These are phyloP conservation scores for Tetrahymena malaccensis DNA, from an alignment of 73 alveolate species.

Conservation along the genomic window DNA sequence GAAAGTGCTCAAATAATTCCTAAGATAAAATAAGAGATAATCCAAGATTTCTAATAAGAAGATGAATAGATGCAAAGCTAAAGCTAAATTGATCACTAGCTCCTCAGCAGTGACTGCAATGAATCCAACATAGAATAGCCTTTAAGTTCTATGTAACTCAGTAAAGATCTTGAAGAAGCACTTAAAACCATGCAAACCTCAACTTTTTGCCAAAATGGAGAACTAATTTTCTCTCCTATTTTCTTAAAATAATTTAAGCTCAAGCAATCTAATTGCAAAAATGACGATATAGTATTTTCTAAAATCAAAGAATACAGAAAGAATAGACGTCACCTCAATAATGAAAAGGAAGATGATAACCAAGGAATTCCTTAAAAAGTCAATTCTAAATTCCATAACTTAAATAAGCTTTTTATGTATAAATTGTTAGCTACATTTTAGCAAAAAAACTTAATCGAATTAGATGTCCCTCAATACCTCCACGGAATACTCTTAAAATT, in stretches of 20 bases:
- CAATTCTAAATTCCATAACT: neutral
- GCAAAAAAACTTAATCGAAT: neutral
- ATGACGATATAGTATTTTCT: neutral
- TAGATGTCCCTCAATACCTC: neutral
- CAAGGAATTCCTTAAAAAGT: neutral
- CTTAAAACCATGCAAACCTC: neutral
- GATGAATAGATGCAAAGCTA: neutral
- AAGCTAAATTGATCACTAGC: neutral
- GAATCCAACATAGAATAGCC: neutral
- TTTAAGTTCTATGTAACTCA: neutral
- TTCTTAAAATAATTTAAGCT: neutral
- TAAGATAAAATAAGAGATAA: neutral
- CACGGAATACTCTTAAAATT: neutral
- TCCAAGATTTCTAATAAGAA: neutral
- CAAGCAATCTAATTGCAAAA: neutral
- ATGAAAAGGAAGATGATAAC: neutral
- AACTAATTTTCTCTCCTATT: neutral
- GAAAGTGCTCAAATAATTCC: neutral
- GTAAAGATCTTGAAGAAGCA: neutral
- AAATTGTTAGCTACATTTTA: neutral
- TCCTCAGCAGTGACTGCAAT: neutral
- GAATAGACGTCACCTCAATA: neutral
- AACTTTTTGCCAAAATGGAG: neutral
- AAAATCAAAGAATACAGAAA: neutral
- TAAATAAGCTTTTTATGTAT: neutral